Conservation (phyloP, 1,139 yeast species). For the Sugiyamaella grinbergsii region DNA sequence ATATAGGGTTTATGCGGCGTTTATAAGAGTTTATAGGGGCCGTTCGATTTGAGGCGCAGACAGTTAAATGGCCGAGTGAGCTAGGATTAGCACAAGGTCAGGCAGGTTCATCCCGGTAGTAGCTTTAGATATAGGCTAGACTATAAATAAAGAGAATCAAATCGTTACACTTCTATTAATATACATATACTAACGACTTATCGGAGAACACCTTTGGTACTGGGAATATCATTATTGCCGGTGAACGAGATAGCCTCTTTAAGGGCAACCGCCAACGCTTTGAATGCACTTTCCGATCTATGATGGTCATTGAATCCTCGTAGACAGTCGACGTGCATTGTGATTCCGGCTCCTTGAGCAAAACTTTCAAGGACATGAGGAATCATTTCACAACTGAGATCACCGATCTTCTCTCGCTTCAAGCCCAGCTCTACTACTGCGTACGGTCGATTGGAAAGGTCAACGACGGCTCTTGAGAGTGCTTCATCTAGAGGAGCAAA, state of each 20-base stretch:
- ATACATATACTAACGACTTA: too few species aligned
- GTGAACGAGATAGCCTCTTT: conserved; percentile 81
- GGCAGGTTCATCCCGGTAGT: too few species aligned
- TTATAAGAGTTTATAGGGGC: not conserved
- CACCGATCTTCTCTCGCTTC: conserved; percentile 91
- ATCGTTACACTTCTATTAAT: not conserved
- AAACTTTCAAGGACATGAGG: conserved; percentile 94
- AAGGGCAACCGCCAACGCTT: conserved; percentile 90
- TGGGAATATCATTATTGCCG: conserved; percentile 89
- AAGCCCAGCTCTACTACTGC: conserved; percentile 89
- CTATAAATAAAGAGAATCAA: too few species aligned
- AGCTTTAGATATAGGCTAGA: too few species aligned
- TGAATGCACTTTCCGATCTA: conserved; percentile 93
- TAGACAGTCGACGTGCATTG: conserved; percentile 90
- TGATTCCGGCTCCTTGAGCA: conserved; percentile 87
- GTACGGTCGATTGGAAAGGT: conserved; percentile 86
- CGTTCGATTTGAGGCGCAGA: too few species aligned
- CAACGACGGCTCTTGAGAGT: conserved; percentile 89
- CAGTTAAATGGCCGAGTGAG: not conserved
- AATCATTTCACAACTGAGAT: conserved; percentile 90
- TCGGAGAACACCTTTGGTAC: conserved; percentile 87
- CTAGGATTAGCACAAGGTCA: too few species aligned
- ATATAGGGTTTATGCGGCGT: not conserved
- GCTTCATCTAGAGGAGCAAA: conserved; percentile 98
- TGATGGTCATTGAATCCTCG: conserved; percentile 96